A percentile compares a stretch with the other conserved stretches of the same genome.
Conservation (phyloP, 345 rosid genomes). For the Euphorbia lathyris region DNA sequence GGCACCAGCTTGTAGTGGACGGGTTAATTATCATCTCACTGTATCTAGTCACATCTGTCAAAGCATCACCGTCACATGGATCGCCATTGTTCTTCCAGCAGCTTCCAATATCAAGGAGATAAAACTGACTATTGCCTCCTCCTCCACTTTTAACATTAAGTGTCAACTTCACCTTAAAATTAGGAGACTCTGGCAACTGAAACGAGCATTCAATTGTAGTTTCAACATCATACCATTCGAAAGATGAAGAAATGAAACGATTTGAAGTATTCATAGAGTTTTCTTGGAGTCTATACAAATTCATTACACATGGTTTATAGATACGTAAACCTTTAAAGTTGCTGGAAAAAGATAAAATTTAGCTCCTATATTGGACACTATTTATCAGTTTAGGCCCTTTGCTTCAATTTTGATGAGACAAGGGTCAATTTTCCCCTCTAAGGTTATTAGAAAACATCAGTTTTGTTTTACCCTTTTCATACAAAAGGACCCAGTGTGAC, state of each 20-base stretch:
- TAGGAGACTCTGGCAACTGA: conserved; percentile 32
- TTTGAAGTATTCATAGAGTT: neutral
- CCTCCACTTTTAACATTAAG: conserved; percentile 22
- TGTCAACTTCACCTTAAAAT: conserved; percentile 24
- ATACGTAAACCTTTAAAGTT: neutral
- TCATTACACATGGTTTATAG: neutral
- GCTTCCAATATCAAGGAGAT: conserved; percentile 30
- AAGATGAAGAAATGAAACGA: neutral
- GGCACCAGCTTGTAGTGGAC: conserved; percentile 25
- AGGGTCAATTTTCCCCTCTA: too few relatives aligned
- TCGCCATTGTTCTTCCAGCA: conserved; percentile 32
- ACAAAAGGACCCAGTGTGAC: too few relatives aligned
- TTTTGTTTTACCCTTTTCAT: too few relatives aligned
- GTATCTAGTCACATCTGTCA: conserved; percentile 31
- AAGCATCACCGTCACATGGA: conserved; percentile 30
- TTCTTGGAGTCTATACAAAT: neutral
- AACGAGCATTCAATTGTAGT: neutral
- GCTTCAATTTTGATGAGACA: too few relatives aligned
- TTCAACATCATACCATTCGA: neutral
- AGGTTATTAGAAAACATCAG: too few relatives aligned
- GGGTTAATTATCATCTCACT: conserved; percentile 33
- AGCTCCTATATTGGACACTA: too few relatives aligned
- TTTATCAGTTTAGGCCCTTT: too few relatives aligned
- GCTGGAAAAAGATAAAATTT: neutral
- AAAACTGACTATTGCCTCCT: conserved; percentile 27